Evolutionary conservation across 2,329 filamentous ascomycete species (phyloP), one percentile per base, ranked within the genome.

Genomic region (Aspergillus glaucus): DNA sequence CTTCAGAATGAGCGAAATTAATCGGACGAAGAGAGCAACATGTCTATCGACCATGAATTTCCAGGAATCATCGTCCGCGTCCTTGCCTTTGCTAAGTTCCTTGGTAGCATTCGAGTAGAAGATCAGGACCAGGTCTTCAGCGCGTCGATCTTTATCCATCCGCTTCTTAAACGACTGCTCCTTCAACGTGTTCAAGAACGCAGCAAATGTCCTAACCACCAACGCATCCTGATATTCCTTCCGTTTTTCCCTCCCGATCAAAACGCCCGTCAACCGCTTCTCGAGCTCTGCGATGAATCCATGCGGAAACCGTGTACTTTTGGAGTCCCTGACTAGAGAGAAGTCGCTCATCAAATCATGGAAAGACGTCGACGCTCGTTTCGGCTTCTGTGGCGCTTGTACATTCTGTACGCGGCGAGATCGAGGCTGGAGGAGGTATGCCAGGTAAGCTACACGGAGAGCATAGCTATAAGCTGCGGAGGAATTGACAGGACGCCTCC

Each of bases 91-190:
- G 68, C 87, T 84, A 61, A 95, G 79, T 53, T 95, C 91, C 67
- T 95, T 94, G 42, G 89, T 95, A 6, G 93, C 91, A 54, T 88
- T 87, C 1, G 91, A 94, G 71, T 94, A 97, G 76, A 98, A 97
- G 55, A 97, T 96, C 58, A 98, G 78, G 45, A 98, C 83, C 45
- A 97, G 74, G 55, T 95, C 91, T 69, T 98, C 93, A 19, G 95
- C 85, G 62, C 92, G 85, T 54, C 92, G 82, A 68, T 96, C 92
- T 71, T 95, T 95, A 64, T 96, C 90, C 75, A 96, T 89, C 50
- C 84, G 86, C 73, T 90, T 94, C 57, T 88, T 85, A 63, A 96
- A 96, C 42, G 82, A 84, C 53, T 85, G 84, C 54, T 94, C 88
- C 59, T 92, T 96, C 67, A 98, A 87, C 49, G 89, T 87, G 50